Evolutionary conservation across 1,284 basidiomycete genomes (phyloP), one percentile per base, ranked within the genome.

Genomic region (Puccinia hordei): DNA sequence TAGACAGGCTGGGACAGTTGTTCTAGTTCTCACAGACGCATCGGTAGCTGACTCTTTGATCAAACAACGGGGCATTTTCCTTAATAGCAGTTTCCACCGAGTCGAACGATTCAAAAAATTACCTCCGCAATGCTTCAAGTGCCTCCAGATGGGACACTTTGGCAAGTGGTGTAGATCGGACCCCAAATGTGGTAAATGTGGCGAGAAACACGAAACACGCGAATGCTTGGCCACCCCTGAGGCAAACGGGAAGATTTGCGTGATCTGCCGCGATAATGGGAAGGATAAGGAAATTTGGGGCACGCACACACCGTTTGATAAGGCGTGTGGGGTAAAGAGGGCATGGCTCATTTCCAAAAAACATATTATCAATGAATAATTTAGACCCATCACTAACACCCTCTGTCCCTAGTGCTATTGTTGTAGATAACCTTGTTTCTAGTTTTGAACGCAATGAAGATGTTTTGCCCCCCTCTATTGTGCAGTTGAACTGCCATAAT

Each of bases 121-220:
- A 5, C 33, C 66, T 3, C 66, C 66, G 12, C 66, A 69, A 69
- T 69, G 66, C 38, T 69, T 69, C 44, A 69, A 49, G 24, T 69
- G 66, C 27, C 44, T 69, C 9, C 15, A 17, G n/a, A 69, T 69
- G 66, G 66, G 44, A 8, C 66, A n/a, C n/a, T n/a, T n/a, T n/a
- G n/a, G n/a, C n/a, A n/a, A n/a, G n/a, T n/a, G 35, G 66, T 69
- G 44, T 22, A 9, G 38, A 4, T 6, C 35, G 27, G 19, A 17
- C 38, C 38, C 35, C 3, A 17, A n/a, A 13, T 69, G 66, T n/a
- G 66, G 22, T 24, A 69, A 69, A 44, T 69, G 66, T n/a, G 66
- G 66, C 22, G 27, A 9, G 13, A 44, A 44, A 41, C 66, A 69
- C 38, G n/a, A 69, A 12, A 69, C 59, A 4, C 24, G 24, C 6